Percentiles rank a stretch among this genome's conserved stretches.
Evolutionary conservation across 225 moss, liverwort and hornwort species (phyloP).

Genomic region (Bryoerythrophyllum caledonicum): DNA sequence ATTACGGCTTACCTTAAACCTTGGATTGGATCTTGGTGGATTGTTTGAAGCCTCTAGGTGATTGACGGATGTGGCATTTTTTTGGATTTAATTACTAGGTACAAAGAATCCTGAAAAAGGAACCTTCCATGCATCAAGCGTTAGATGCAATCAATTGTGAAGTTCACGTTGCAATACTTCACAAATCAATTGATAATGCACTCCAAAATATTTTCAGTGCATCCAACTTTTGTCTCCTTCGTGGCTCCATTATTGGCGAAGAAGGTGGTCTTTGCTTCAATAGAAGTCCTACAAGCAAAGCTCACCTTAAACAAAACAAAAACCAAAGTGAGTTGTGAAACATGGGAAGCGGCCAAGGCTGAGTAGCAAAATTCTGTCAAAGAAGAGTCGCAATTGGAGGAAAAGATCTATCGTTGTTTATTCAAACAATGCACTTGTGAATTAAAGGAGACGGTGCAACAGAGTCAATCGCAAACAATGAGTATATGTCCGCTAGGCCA

Average conservation of each 20-base stretch:
- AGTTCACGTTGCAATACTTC: not conserved
- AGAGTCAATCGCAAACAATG: not conserved
- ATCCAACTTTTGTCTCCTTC: not conserved
- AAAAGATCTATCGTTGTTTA: not conserved
- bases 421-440: not conserved
- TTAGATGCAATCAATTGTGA: not conserved
- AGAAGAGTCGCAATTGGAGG: not conserved
- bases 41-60: not conserved
- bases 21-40: not conserved
- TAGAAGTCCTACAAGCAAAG: not conserved
- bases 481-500: not conserved
- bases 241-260: not conserved
- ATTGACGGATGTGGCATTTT: not conserved
- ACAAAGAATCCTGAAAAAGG: not conserved
- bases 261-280: not conserved
- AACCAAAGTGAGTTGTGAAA: not conserved
- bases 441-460: not conserved
- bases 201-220: not conserved
- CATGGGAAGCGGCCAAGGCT: not conserved
- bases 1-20: too few species aligned
- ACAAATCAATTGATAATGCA: not conserved
- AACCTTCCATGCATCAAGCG: not conserved
- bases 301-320: not conserved
- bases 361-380: not conserved
- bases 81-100: not conserved